Base-by-base conservation (phyloP, 306 rosid genomes). In the Canavalia gladiata region DNA sequence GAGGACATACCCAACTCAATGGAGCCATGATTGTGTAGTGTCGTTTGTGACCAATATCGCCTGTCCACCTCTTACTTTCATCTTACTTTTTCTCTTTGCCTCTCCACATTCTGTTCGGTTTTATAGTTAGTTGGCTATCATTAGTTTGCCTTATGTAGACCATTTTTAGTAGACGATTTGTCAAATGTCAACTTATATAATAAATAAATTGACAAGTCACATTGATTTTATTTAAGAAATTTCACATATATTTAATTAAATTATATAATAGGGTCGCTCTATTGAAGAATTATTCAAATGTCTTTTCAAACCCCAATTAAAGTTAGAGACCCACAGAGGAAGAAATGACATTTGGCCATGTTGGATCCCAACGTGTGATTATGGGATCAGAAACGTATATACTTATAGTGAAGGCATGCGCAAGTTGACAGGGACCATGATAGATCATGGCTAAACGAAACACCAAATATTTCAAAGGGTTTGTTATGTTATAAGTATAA, bases 351-450 rank as follows among this genome's bases (percentile, higher is more conserved):
- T 42, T 11, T 28, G 9, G 72, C 13, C 31, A 51, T 37, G 55
- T 59, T 64, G 81, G 74, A 39, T 64, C 55, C 35, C 43, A 77
- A 28, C 55, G 65, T 39, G 65, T 65, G 28, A 65, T 18, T 31
- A 37, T 52, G 57, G 42, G 72, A 8, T 65, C 9, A 13, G 67
- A 66, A 77, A 54, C 62, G 50, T 52, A 76, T 63, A 76, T 49
- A 45, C 70, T 39, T 3, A 8, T 59, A 45, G 18, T 43, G 13
- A 70, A 79, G 60, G 62, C 42, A 47, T 39, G 67, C 57, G 81
- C 78, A 68, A 59, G 10, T 84, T 50, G 84, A 57, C 33, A 55
- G 75, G 62, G 74, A 84, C 51, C 82, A 49, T 74, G 35, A 29
- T 33, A 5, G 35, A 29, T 33, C 5, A 37, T 55, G 72, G 41